Evolutionary conservation across 1,284 basidiomycete genomes (phyloP).

Genomic region (Ceratobasidium sp.): DNA sequence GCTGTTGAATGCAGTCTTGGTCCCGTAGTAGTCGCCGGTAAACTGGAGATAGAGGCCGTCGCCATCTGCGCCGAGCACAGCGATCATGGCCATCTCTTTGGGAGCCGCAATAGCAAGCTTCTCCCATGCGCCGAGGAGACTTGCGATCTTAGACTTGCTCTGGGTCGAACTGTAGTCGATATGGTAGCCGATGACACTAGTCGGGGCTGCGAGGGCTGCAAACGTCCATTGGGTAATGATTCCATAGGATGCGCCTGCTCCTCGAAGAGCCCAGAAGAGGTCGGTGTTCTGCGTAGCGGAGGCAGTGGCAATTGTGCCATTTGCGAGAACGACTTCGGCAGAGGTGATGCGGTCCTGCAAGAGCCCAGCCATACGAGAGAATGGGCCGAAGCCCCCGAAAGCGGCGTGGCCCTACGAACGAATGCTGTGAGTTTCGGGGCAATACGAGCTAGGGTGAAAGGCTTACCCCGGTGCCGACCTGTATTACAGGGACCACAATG

Average conservation of each 20-base stretch:
- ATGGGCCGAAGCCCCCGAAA: slow-evolving; percentile 47
- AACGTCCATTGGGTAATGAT: slow-evolving; percentile 46
- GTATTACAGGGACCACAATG: too few relatives aligned
- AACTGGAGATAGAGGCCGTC: slow-evolving; percentile 31
- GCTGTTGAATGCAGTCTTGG: slow-evolving; percentile 16
- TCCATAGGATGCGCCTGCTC: slow-evolving; percentile 45
- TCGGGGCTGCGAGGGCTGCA: slow-evolving; percentile 42
- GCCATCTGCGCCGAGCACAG: slow-evolving; percentile 16
- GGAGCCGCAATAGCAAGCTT: slow-evolving; percentile 40
- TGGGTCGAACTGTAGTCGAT: slow-evolving; percentile 18
- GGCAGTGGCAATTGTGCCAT: slow-evolving; percentile 43
- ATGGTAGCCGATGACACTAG: slow-evolving; percentile 38
- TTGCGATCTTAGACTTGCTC: slow-evolving; percentile 8
- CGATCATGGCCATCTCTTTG: slow-evolving; percentile 41
- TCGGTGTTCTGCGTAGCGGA: slow-evolving; percentile 34
- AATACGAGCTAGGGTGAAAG: neutral
- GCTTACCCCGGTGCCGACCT: slow-evolving; percentile 20
- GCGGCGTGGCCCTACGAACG: slow-evolving; percentile 43
- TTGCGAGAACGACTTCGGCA: slow-evolving; percentile 46
- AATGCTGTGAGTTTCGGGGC: neutral
- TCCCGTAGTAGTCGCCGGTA: slow-evolving; percentile 26
- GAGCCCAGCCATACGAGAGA: slow-evolving; percentile 44
- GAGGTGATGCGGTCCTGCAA: slow-evolving; percentile 45
- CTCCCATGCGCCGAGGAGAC: slow-evolving; percentile 28
- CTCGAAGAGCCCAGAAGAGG: slow-evolving; percentile 45